Conservation (phyloP, 148 eudicot species). For the Rhododendron mucronatum region DNA sequence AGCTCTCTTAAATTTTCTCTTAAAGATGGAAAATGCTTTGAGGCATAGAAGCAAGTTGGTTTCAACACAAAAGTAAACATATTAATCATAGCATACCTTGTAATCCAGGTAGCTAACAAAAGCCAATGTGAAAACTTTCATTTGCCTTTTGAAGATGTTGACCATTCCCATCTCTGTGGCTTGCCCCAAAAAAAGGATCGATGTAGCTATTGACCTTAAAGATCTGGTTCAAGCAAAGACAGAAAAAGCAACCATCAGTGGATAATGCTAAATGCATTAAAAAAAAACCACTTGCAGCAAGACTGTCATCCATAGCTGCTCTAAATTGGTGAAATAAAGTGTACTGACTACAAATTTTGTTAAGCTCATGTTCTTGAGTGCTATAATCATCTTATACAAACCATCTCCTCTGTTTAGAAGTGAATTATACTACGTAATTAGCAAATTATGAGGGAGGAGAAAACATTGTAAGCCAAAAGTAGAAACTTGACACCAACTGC, state of each 20-base stretch:
- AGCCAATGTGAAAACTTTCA: conserved; percentile 19
- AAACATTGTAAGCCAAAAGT: background rate
- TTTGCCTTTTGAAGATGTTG: conserved; percentile 63
- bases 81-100: conserved; percentile 47
- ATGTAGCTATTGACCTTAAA: too few species aligned
- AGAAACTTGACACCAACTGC: background rate
- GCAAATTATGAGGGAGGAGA: background rate
- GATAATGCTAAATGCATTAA: too few species aligned
- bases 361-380: too few species aligned
- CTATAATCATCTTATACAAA: background rate
- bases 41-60: background rate
- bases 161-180: conserved; percentile 68
- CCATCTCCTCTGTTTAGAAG: background rate
- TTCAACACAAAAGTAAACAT: background rate
- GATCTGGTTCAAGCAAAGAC: too few species aligned
- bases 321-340: too few species aligned
- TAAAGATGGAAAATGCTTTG: background rate
- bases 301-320: too few species aligned
- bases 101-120: conserved; percentile 77
- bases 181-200: conserved; percentile 2
- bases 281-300: too few species aligned
- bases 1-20: conserved; percentile 48
- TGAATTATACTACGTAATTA: background rate
- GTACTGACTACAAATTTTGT: too few species aligned
- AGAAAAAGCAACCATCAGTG: too few species aligned